Percentiles rank a stretch among this genome's conserved stretches.
phyloP scores from a whole-genome alignment of 371 early-diverging fungal genomes.

The Apophysomyces elegans region DNA sequence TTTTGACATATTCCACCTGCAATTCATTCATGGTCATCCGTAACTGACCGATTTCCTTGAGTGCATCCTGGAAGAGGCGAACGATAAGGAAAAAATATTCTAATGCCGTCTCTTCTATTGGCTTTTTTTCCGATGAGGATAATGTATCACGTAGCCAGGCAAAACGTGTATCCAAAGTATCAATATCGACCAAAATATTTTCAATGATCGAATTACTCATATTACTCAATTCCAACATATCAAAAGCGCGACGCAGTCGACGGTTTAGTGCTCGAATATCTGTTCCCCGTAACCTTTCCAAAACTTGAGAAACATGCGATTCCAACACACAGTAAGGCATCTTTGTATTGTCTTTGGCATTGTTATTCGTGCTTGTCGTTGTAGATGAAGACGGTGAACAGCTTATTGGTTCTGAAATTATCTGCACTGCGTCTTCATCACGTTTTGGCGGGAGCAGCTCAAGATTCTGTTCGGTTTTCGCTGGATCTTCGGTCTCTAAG shows the following conservation, averaged over 20 bases:
- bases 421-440: neutral
- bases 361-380: constrained; percentile 14
- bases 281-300: constrained; percentile 57
- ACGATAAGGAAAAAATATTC: constrained; percentile 63
- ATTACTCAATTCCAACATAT: constrained; percentile 71
- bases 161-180: constrained; percentile 54
- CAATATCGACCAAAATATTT: constrained; percentile 66
- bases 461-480: neutral
- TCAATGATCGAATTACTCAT: constrained; percentile 79
- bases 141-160: constrained; percentile 50
- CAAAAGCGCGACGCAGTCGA: constrained; percentile 64
- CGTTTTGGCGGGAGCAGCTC: neutral
- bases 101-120: constrained; percentile 32
- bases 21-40: constrained; percentile 73
- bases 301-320: constrained; percentile 22
- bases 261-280: constrained; percentile 67
- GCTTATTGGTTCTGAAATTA: neutral
- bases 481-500: neutral
- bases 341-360: constrained; percentile 8
- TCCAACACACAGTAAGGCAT: constrained; percentile 23
- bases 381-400: constrained; percentile 22
- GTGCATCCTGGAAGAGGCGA: constrained; percentile 60
- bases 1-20: constrained; percentile 70
- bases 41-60: constrained; percentile 66
- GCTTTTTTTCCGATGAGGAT: constrained; percentile 16